Percentiles rank a stretch among this genome's conserved stretches.
Conservation (phyloP, 257 asterid species). For the Solanum etuberosum region DNA sequence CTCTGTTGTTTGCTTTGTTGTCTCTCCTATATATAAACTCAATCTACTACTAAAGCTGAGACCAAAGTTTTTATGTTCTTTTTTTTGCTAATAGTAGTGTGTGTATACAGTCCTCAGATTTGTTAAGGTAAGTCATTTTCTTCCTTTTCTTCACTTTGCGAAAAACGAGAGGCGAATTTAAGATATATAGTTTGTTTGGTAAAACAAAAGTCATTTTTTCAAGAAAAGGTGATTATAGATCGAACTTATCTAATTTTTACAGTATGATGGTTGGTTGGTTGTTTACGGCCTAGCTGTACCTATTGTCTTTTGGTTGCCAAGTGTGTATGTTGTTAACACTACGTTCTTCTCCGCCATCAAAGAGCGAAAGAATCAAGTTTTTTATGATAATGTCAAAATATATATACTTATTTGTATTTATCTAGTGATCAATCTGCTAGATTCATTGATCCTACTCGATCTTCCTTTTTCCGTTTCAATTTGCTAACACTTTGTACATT, state of each 20-base stretch:
- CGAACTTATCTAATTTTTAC: neutral
- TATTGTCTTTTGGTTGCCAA: neutral
- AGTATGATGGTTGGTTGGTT: neutral
- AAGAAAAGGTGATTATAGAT: neutral
- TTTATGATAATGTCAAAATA: neutral
- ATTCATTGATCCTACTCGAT: neutral
- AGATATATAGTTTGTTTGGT: neutral
- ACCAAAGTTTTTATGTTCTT: neutral
- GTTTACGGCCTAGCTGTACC: neutral
- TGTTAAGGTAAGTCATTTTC: neutral
- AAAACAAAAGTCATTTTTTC: neutral
- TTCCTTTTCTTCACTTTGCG: neutral
- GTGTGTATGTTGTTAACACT: neutral
- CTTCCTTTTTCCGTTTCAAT: neutral
- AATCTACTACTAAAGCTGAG: neutral
- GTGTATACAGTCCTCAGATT: neutral
- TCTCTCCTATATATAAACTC: conserved; percentile 10
- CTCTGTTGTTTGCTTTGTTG: conserved; percentile 11
- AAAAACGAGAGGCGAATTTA: neutral
- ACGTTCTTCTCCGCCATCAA: neutral
- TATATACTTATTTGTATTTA: neutral
- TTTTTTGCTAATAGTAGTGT: neutral
- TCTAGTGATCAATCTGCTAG: neutral
- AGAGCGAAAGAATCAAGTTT: neutral
- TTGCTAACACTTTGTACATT: neutral